These are phyloP conservation scores for Floccularia luteovirens DNA, from an alignment of 768 basidiomycete species.

Conservation along the genomic window DNA sequence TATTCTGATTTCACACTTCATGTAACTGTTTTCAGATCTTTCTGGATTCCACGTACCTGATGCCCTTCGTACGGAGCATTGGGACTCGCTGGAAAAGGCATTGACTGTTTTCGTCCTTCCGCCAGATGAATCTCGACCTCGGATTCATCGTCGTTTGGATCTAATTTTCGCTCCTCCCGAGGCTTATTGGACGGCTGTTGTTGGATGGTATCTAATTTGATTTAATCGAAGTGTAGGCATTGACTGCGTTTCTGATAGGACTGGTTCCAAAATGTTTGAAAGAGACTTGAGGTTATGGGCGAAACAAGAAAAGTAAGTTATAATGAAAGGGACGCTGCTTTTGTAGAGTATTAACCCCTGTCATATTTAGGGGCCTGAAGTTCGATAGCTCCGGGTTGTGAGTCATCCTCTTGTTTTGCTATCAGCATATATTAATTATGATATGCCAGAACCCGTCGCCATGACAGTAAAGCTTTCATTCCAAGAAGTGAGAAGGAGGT, in stretches of 20 bases:
- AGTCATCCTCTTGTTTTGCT: conserved; percentile 13
- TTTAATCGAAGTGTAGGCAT: background rate
- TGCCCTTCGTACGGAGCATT: conserved; percentile 47
- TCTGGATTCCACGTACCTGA: conserved; percentile 53
- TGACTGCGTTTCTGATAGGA: conserved; percentile 34
- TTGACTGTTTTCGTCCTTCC: conserved; percentile 76
- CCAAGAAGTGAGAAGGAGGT: conserved; percentile 66
- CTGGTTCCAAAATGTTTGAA: conserved; percentile 87
- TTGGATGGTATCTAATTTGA: conserved; percentile 64
- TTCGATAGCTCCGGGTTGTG: conserved; percentile 82
- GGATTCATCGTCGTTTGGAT: conserved; percentile 66
- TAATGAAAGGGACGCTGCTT: background rate
- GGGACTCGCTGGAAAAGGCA: conserved; percentile 81
- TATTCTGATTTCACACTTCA: background rate
- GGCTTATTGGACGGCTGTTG: conserved; percentile 81
- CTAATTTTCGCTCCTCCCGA: conserved; percentile 73
- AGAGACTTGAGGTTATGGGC: conserved; percentile 75
- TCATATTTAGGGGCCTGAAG: conserved; percentile 53
- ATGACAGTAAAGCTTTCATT: conserved; percentile 51
- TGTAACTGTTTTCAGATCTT: conserved; percentile 35
- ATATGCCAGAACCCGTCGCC: conserved; percentile 44
- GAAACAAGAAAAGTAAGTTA: conserved; percentile 47
- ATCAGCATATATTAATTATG: conserved; percentile 1
- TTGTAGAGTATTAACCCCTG: background rate
- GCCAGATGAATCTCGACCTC: conserved; percentile 18